These are phyloP conservation scores for Neophaeococcomyces aloes DNA, from an alignment of 2,329 filamentous ascomycete genomes.

Conservation along the genomic window DNA sequence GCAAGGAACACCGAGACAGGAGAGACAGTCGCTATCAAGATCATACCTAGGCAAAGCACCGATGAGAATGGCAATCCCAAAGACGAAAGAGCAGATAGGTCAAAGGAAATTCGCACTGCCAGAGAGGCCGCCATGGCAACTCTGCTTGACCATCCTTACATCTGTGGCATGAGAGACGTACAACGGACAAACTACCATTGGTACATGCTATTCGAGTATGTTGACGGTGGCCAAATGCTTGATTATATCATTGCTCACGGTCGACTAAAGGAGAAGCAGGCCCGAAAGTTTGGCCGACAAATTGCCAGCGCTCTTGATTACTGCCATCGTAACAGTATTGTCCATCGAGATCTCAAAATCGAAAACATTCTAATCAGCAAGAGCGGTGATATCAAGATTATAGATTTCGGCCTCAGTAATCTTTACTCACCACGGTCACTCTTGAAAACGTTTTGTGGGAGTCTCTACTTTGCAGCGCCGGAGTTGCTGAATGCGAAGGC, in stretches of 20 bases:
- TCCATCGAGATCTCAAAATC: constrained; percentile 94
- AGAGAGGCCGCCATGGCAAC: constrained; percentile 94
- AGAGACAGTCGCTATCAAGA: constrained; percentile 96
- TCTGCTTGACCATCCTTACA: constrained; percentile 85
- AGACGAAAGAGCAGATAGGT: constrained; percentile 85
- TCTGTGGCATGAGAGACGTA: constrained; percentile 90
- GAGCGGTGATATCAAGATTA: constrained; percentile 98
- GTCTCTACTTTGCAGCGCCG: constrained; percentile 92
- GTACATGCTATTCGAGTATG: constrained; percentile 99
- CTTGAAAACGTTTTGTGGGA: constrained; percentile 94
- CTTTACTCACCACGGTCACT: constrained; percentile 77
- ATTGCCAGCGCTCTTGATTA: constrained; percentile 96
- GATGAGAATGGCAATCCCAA: constrained; percentile 66
- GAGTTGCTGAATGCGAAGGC: constrained; percentile 87
- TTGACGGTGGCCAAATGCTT: constrained; percentile 98
- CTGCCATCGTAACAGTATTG: constrained; percentile 95
- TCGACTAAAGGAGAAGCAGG: constrained; percentile 94
- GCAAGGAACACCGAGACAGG: constrained; percentile 80
- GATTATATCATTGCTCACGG: constrained; percentile 99
- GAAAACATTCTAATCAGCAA: constrained; percentile 99
- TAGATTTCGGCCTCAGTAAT: constrained; percentile 96
- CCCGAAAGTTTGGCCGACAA: constrained; percentile 92
- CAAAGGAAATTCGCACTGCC: constrained; percentile 89
- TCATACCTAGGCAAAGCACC: constrained; percentile 79
- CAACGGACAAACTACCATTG: constrained; percentile 95